Conservation (phyloP, 2,329 filamentous ascomycete genomes). For the Tolypocladium cylindrosporum region DNA sequence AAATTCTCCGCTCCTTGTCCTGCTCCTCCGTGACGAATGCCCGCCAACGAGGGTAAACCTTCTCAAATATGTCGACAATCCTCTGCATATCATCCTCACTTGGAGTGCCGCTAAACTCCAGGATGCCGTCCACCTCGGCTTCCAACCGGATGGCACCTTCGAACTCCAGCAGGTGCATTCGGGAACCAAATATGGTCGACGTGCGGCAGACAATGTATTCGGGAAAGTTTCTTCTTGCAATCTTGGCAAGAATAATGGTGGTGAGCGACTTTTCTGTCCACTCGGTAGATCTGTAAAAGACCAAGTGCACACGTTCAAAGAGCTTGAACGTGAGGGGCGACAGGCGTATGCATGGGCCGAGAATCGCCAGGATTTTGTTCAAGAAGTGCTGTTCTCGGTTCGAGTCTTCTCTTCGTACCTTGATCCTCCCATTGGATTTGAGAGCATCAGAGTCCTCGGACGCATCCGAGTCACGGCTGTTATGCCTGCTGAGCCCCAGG, state of each 20-base stretch:
- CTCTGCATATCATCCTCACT: constrained; percentile 54
- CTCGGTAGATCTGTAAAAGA: constrained; percentile 91
- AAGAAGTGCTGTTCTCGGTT: constrained; percentile 69
- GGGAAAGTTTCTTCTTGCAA: constrained; percentile 79
- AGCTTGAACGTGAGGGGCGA: constrained; percentile 63
- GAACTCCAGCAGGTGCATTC: constrained; percentile 71
- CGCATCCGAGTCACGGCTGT: constrained; percentile 44
- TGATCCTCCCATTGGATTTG: constrained; percentile 4
- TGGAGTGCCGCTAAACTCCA: constrained; percentile 69
- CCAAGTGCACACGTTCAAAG: constrained; percentile 88
- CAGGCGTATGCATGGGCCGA: constrained; percentile 77
- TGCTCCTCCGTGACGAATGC: constrained; percentile 62
- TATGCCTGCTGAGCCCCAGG: constrained; percentile 53
- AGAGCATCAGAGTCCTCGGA: constrained; percentile 33
- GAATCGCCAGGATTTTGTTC: constrained; percentile 64
- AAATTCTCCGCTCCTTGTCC: constrained; percentile 64
- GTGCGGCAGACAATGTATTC: constrained; percentile 85
- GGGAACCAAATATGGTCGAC: constrained; percentile 75
- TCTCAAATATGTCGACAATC: constrained; percentile 63
- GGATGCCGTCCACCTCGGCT: constrained; percentile 66
- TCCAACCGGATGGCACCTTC: constrained; percentile 79
- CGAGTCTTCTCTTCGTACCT: constrained; percentile 22
- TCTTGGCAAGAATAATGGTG: constrained; percentile 87
- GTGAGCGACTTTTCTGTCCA: constrained; percentile 97
- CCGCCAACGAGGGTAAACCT: constrained; percentile 74